Evolutionary conservation across 192 early-diverging fungal genomes (phyloP), one percentile per base, ranked within the genome.

Genomic region (Geranomyces michiganensis): DNA sequence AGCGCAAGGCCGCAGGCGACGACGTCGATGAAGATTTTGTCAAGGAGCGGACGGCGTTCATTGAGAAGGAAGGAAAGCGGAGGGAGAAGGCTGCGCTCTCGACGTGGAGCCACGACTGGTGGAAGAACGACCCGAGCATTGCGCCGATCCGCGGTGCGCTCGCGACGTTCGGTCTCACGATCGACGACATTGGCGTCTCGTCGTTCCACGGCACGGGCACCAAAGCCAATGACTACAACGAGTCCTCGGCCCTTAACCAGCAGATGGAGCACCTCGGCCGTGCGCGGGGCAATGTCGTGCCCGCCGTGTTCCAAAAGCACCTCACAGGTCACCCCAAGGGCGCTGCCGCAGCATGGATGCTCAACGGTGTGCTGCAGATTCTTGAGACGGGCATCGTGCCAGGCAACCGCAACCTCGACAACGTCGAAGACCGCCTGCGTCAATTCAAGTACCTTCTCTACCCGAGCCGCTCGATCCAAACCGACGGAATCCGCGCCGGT

Each of bases 311-410:
- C 84, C 96, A 98, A 67, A 98, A 98, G 76, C 88, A 92, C 75
- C 83, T 98, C 58, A 98, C 96, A 36, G 96, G 96, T 65, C 96
- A 97, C 69, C 96, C 96, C 49, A 98, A 98, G 90, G 96, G 92
- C 63, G 90, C 96, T 22, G 96, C 96, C 41, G 96, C 93, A 56
- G 92, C 92, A 5, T 98, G 94, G 94, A 96, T 96, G 94, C 87
- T 93, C 74, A 98, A 95, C 85, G 92, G 94, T 71, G 87, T 92
- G 41, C 74, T 98, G 32, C 94, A 98, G 80, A 75, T 84, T 55
- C 79, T 98, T 47, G 89, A 92, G 63, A 90, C 89, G 26, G 93
- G 94, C 74, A 78, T 94, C 44, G 84, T 96, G 59, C 95, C 94
- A 19, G 95, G 95, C 51, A 97, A 97, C 82, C 92, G 94, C 72